Percentiles rank a stretch among this genome's conserved stretches.
Conservation (phyloP, 495 filamentous ascomycete genomes). For the Terfezia boudieri region DNA sequence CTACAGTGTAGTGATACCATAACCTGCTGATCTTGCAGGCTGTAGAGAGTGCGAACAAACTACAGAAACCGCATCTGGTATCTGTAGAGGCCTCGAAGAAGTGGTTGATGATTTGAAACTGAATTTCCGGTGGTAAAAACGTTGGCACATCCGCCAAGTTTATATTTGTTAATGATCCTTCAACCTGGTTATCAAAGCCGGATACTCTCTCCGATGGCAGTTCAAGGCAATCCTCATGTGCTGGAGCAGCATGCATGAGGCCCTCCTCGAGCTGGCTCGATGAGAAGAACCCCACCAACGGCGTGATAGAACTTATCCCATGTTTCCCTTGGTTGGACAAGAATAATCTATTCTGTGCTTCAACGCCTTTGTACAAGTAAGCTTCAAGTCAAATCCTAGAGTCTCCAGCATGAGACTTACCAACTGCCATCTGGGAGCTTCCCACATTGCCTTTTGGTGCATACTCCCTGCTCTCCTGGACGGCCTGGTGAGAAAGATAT, state of each 20-base stretch:
- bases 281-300: not conserved
- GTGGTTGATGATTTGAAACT: slow-evolving; percentile 11
- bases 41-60: slow-evolving; percentile 12
- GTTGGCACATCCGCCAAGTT: not conserved
- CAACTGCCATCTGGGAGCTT: too few species aligned
- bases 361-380: not conserved
- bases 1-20: slow-evolving; percentile 6
- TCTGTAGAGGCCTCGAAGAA: not conserved
- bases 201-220: not conserved
- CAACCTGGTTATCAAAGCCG: not conserved
- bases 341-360: not conserved
- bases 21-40: slow-evolving; percentile 11
- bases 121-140: slow-evolving; percentile 12
- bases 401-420: too few species aligned
- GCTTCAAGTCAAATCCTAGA: too few species aligned
- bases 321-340: not conserved
- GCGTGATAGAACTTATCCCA: not conserved
- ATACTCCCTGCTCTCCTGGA: too few species aligned
- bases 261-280: not conserved
- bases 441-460: too few species aligned
- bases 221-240: not conserved
- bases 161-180: too few species aligned
- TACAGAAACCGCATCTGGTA: slow-evolving; percentile 12
- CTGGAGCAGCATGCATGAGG: not conserved
- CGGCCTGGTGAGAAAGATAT: too few species aligned